phyloP scores from a whole-genome alignment of 345 rosid species.

The Eucalyptus brandiana region DNA sequence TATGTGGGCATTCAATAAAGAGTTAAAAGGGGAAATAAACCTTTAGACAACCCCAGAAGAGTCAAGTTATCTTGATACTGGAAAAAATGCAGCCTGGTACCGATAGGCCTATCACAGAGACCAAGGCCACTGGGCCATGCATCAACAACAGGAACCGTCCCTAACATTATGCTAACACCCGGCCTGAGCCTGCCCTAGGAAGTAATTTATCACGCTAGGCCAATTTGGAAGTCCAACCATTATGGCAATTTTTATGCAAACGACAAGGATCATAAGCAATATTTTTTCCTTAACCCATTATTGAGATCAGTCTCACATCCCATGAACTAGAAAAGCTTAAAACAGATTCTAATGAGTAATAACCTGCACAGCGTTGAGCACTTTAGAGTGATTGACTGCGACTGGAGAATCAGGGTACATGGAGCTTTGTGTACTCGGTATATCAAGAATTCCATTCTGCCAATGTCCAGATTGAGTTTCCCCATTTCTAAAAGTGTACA shows the following conservation, averaged over 20 bases:
- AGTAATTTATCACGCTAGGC: background rate
- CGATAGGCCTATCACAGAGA: background rate
- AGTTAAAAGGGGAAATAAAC: background rate
- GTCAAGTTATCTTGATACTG: background rate
- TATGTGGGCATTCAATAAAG: background rate
- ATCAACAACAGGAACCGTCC: background rate
- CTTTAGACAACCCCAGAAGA: background rate
- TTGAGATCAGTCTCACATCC: background rate
- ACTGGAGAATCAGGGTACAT: slow-evolving; percentile 51
- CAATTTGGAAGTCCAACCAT: background rate
- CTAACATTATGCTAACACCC: background rate
- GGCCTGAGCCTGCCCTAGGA: background rate
- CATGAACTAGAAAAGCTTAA: background rate
- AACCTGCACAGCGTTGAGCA: slow-evolving; percentile 88
- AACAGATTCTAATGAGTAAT: background rate
- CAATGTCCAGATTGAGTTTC: slow-evolving; percentile 96
- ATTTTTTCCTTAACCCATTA: background rate
- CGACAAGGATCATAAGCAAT: background rate
- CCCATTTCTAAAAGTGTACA: slow-evolving; percentile 91
- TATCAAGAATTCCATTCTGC: slow-evolving; percentile 80
- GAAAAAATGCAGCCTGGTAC: background rate
- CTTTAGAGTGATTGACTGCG: slow-evolving; percentile 83
- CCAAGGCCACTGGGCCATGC: background rate
- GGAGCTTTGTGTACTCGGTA: slow-evolving; percentile 72
- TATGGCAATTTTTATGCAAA: background rate